phyloP scores from a whole-genome alignment of 495 filamentous ascomycete genomes.

The Penicillium bovifimosum region DNA sequence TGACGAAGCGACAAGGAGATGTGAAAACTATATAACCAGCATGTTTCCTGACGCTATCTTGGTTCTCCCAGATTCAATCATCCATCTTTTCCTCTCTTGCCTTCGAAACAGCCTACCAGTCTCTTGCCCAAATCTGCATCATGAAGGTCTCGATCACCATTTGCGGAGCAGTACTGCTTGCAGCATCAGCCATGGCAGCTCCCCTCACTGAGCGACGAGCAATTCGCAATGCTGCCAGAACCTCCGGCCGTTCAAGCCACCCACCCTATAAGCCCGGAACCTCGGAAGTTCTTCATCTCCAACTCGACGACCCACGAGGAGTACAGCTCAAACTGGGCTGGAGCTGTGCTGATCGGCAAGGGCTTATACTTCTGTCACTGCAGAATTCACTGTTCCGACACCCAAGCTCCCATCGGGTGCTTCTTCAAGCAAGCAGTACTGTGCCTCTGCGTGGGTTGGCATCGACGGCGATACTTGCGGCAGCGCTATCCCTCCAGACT shows the following conservation, averaged over 20 bases:
- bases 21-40: background rate
- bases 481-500: constrained; percentile 46
- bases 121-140: background rate
- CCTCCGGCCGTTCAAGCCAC: background rate
- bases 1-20: background rate
- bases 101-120: background rate
- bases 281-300: background rate
- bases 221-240: constrained; percentile 13
- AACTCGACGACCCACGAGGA: constrained; percentile 11
- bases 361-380: constrained; percentile 43
- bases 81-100: background rate
- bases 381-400: constrained; percentile 42
- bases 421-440: constrained; percentile 34
- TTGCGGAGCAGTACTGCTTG: constrained; percentile 19
- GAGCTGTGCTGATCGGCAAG: constrained; percentile 38
- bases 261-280: constrained; percentile 1
- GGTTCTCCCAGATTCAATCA: background rate
- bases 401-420: constrained; percentile 28
- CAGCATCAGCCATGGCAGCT: constrained; percentile 20
- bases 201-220: constrained; percentile 21
- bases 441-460: constrained; percentile 49
- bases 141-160: constrained; percentile 31
- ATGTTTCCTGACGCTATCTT: background rate
- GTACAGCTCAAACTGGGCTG: constrained; percentile 47
- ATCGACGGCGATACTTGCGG: constrained; percentile 47